Percentiles rank a stretch among this genome's conserved stretches.
Conservation (phyloP, 2,329 filamentous ascomycete species). For the Graphium sp. region DNA sequence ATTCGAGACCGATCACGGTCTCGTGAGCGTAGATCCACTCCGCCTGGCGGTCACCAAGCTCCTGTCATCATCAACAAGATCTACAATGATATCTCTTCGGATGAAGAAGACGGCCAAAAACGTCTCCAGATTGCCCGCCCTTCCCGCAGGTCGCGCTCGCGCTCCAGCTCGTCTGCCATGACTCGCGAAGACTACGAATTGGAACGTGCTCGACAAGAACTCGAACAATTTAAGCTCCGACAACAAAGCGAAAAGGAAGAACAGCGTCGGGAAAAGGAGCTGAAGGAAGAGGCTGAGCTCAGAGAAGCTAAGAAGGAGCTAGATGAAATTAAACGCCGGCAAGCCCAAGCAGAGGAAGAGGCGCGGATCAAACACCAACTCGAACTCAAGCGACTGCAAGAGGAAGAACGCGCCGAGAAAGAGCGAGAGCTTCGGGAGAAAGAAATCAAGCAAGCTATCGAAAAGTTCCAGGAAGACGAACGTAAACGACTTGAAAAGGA, state of each 20-base stretch:
- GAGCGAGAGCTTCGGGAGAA: conserved; percentile 25
- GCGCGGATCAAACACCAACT: conserved; percentile 33
- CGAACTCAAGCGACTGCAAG: conserved; percentile 27
- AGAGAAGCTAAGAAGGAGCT: conserved; percentile 29
- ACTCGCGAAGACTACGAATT: conserved; percentile 24
- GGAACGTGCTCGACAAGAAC: conserved; percentile 21
- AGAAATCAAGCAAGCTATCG: conserved; percentile 30
- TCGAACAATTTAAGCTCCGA: conserved; percentile 25
- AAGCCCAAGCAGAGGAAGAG: conserved; percentile 30
- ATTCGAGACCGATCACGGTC: conserved; percentile 26
- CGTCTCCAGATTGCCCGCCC: conserved; percentile 13
- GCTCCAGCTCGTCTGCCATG: conserved; percentile 17
- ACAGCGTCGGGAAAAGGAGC: conserved; percentile 19
- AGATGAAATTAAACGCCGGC: conserved; percentile 24
- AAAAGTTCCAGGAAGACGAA: conserved; percentile 31
- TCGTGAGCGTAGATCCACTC: conserved; percentile 25
- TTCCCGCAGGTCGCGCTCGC: conserved; percentile 16
- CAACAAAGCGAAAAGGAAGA: conserved; percentile 18
- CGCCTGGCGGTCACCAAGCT: conserved; percentile 16
- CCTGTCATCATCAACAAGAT: conserved; percentile 42
- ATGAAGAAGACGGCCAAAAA: conserved; percentile 19
- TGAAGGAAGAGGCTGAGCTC: conserved; percentile 29
- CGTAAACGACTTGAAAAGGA: conserved; percentile 27
- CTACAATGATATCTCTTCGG: conserved; percentile 29
- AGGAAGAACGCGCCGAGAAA: conserved; percentile 25